Percentiles rank a stretch among this genome's conserved stretches.
Conservation (phyloP, 257 asterid species). For the Solanum virginianum region DNA sequence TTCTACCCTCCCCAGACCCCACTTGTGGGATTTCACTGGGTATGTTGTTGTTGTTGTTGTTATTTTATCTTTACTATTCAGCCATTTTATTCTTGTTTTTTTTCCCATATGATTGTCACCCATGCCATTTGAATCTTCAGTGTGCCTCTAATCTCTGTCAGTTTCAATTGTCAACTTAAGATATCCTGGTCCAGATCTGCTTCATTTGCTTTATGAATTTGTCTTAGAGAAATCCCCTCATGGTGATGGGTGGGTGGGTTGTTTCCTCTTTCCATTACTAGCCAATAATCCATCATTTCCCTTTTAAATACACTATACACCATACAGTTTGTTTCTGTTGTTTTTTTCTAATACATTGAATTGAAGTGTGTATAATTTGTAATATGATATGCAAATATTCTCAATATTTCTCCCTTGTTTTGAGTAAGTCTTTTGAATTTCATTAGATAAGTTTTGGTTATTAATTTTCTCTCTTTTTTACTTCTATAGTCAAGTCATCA, state of each 20-base stretch:
- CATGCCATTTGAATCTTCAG: not conserved
- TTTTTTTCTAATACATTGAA: not conserved
- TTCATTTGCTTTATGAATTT: not conserved
- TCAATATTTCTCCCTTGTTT: not conserved
- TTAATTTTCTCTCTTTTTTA: not conserved
- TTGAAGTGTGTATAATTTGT: not conserved
- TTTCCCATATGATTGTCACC: not conserved
- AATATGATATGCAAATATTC: not conserved
- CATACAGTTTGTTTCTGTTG: not conserved
- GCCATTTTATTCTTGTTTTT: not conserved
- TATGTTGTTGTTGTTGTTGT: too few relatives aligned
- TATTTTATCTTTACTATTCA: not conserved
- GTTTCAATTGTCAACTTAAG: not conserved
- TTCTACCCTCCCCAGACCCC: too few relatives aligned
- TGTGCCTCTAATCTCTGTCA: not conserved
- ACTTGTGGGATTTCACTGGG: too few relatives aligned
- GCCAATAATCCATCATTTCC: not conserved
- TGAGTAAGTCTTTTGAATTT: not conserved
- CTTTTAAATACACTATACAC: not conserved
- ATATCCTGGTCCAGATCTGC: not conserved
- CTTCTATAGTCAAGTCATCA: not conserved
- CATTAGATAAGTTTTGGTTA: not conserved
- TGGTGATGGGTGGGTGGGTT: not conserved
- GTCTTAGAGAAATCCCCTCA: not conserved
- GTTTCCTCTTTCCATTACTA: not conserved